A percentile compares a stretch with the other conserved stretches of the same genome.
Conservation (phyloP, 1,284 basidiomycete species). For the Porodaedalea pini region DNA sequence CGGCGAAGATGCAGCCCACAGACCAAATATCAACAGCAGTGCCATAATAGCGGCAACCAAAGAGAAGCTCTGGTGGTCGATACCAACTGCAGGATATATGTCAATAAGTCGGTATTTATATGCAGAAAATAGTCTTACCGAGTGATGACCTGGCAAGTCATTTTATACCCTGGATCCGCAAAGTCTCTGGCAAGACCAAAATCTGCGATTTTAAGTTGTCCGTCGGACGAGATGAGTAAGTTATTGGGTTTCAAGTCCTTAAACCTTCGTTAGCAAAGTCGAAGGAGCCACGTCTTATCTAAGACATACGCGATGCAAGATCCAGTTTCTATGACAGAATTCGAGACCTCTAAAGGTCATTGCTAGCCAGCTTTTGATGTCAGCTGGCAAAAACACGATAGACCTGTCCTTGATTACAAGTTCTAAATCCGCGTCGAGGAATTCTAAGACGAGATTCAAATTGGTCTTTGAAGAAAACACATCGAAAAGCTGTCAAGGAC, state of each 20-base stretch:
- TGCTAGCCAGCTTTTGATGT: slow-evolving; percentile 99
- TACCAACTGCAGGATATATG: slow-evolving; percentile 73
- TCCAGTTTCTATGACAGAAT: slow-evolving; percentile 93
- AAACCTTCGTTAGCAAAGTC: background rate
- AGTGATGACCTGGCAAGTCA: slow-evolving; percentile 99
- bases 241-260: slow-evolving; percentile 99
- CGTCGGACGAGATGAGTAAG: slow-evolving; percentile 87
- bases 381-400: slow-evolving; percentile 89
- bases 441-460: slow-evolving; percentile 96
- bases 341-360: slow-evolving; percentile 97
- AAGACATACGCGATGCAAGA: slow-evolving; percentile 81
- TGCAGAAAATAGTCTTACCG: slow-evolving; percentile 33
- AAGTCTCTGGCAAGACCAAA: slow-evolving; percentile 98
- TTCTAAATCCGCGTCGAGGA: slow-evolving; percentile 96
- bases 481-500: slow-evolving; percentile 74
- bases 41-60: slow-evolving; percentile 85
- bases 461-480: slow-evolving; percentile 97
- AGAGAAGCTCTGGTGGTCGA: slow-evolving; percentile 89
- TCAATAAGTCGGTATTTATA: background rate
- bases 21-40: slow-evolving; percentile 93
- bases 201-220: slow-evolving; percentile 96
- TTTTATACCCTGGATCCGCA: slow-evolving; percentile 87
- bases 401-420: slow-evolving; percentile 93
- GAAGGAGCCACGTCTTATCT: background rate
- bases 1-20: slow-evolving; percentile 93